These are phyloP conservation scores for Acanthamoeba castellanii DNA, from an alignment of 208 protist genomes.

Conservation along the genomic window DNA sequence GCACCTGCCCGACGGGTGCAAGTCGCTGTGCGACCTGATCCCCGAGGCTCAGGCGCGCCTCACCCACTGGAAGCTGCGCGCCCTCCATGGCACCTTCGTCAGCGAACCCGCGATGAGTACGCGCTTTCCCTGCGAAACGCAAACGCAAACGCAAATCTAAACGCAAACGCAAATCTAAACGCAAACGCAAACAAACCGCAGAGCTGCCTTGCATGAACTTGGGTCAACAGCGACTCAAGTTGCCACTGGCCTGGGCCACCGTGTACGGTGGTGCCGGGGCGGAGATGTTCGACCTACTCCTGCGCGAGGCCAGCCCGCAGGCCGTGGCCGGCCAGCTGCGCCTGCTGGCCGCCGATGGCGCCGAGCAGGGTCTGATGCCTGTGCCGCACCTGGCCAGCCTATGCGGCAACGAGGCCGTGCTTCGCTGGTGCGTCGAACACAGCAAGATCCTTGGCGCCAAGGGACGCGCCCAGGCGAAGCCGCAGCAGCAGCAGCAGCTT, in stretches of 20 bases:
- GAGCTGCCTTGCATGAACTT: not conserved
- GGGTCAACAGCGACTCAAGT: not conserved
- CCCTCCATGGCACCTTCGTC: not conserved
- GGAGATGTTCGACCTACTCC: not conserved
- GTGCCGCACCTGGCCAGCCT: not conserved
- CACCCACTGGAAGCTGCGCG: not conserved
- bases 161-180: not conserved
- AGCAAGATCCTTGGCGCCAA: not conserved
- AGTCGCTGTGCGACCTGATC: constrained; percentile 20
- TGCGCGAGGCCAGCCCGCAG: not conserved
- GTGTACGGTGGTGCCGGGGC: not conserved
- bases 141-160: not conserved
- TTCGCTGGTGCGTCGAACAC: not conserved
- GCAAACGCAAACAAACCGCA: not conserved
- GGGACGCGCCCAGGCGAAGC: not conserved
- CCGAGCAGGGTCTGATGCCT: not conserved
- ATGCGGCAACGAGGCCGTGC: constrained; percentile 19
- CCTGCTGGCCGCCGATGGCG: not conserved
- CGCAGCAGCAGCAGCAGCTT: not conserved
- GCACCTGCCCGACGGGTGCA: constrained; percentile 4
- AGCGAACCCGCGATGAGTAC: not conserved
- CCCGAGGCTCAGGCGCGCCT: not conserved
- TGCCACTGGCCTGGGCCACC: not conserved
- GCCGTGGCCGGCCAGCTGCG: not conserved
- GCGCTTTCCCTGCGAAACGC: not conserved